These are phyloP conservation scores for Euphorbia corollata DNA, from an alignment of 441 rosid genomes.

Conservation along the genomic window DNA sequence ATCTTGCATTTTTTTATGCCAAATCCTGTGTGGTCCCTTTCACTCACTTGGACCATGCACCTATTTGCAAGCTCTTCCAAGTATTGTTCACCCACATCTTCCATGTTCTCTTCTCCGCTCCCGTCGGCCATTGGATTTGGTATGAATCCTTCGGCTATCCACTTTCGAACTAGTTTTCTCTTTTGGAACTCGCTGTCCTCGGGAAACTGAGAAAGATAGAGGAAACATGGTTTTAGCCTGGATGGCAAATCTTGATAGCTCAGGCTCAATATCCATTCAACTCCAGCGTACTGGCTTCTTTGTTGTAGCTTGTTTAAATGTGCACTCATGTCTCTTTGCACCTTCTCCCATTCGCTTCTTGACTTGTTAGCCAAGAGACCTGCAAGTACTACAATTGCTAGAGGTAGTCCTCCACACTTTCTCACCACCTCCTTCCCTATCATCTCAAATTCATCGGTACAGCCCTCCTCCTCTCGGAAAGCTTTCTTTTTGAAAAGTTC, in stretches of 20 bases:
- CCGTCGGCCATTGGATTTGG: neutral
- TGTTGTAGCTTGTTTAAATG: slow-evolving; percentile 10
- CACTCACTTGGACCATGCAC: slow-evolving; percentile 28
- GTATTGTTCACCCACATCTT: slow-evolving; percentile 29
- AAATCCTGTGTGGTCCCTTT: slow-evolving; percentile 16
- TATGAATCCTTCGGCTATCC: slow-evolving; percentile 32
- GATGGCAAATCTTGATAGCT: slow-evolving; percentile 25
- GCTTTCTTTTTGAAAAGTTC: slow-evolving; percentile 26
- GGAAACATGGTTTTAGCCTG: slow-evolving; percentile 29
- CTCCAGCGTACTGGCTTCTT: neutral
- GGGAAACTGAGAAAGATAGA: slow-evolving; percentile 30
- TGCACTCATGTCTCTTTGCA: neutral
- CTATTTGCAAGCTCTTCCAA: slow-evolving; percentile 28
- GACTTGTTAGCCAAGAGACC: slow-evolving; percentile 13
- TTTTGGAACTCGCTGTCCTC: slow-evolving; percentile 19
- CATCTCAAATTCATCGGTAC: neutral
- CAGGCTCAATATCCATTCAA: slow-evolving; percentile 15
- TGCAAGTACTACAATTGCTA: slow-evolving; percentile 16
- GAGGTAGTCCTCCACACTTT: slow-evolving; percentile 20
- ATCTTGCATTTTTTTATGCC: slow-evolving; percentile 18
- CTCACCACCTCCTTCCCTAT: slow-evolving; percentile 18
- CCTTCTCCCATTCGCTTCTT: neutral
- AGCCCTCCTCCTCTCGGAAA: neutral
- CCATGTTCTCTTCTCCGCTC: neutral
- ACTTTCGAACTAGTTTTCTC: slow-evolving; percentile 2